Evolutionary conservation across 2,329 filamentous ascomycete species (phyloP).

Genomic region (Endoconidiophora polonica): DNA sequence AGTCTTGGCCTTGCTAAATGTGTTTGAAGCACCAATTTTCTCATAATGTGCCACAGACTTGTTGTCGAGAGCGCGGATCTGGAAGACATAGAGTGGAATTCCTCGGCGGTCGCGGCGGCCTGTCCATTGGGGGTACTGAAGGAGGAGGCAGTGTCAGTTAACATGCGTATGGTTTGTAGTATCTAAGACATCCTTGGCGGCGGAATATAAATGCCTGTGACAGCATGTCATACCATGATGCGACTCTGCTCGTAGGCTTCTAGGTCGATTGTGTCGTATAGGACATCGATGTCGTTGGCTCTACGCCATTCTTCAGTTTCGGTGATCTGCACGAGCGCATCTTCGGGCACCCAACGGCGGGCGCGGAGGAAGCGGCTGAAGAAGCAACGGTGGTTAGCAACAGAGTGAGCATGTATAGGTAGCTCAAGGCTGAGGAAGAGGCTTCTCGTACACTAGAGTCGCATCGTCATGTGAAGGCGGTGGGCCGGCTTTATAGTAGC

Average conservation of each 20-base stretch:
- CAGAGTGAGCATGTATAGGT: neutral
- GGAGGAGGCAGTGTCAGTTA: conserved; percentile 6
- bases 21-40: conserved; percentile 39
- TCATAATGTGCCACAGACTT: conserved; percentile 72
- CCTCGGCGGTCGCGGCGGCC: conserved; percentile 75
- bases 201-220: neutral
- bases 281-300: conserved; percentile 57
- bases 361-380: conserved; percentile 69
- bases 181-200: neutral
- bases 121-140: conserved; percentile 84
- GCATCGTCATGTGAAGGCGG: conserved; percentile 55
- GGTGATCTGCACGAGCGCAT: conserved; percentile 69
- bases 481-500: conserved; percentile 41
- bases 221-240: conserved; percentile 41
- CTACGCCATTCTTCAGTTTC: conserved; percentile 78
- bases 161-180: neutral
- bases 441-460: conserved; percentile 43
- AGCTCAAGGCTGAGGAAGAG: neutral
- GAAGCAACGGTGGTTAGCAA: conserved; percentile 10
- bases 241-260: conserved; percentile 69
- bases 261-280: conserved; percentile 77
- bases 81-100: conserved; percentile 82
- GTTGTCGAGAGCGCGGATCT: conserved; percentile 65
- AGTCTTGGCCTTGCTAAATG: conserved; percentile 42
- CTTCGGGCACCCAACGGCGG: conserved; percentile 59